Conservation (phyloP, 805 yeast genomes). For the Lipomyces sp. region DNA sequence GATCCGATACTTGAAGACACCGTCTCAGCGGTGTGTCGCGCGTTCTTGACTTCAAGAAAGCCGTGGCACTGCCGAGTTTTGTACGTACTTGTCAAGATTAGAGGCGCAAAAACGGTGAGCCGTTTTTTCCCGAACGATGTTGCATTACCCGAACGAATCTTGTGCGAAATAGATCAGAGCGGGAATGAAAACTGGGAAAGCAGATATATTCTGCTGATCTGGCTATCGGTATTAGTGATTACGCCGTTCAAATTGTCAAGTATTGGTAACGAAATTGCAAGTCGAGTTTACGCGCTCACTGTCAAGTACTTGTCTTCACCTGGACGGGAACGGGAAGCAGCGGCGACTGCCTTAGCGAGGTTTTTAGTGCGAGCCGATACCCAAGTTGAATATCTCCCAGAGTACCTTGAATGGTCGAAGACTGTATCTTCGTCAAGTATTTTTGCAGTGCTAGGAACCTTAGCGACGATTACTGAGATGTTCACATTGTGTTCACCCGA, state of each 20-base stretch:
- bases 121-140: conserved; percentile 66
- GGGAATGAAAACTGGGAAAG: conserved; percentile 91
- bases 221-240: conserved; percentile 73
- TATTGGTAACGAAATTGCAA: conserved; percentile 46
- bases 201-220: conserved; percentile 90
- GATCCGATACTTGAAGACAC: conserved; percentile 30
- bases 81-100: conserved; percentile 66
- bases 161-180: conserved; percentile 40
- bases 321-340: conserved; percentile 63
- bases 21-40: conserved; percentile 5
- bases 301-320: conserved; percentile 48
- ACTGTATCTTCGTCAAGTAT: neutral
- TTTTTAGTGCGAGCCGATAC: conserved; percentile 58
- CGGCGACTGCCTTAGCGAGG: conserved; percentile 58
- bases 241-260: conserved; percentile 69
- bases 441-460: conserved; percentile 18
- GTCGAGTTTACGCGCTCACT: conserved; percentile 45
- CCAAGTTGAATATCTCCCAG: conserved; percentile 42
- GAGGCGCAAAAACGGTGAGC: conserved; percentile 67
- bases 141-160: conserved; percentile 51
- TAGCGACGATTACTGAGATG: conserved; percentile 21
- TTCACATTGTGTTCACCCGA: conserved; percentile 15
- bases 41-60: neutral
- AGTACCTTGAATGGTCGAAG: conserved; percentile 35
- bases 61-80: conserved; percentile 48